Evolutionary conservation across 352 stramenopile genomes (phyloP), one percentile per base, ranked within the genome.

Genomic region (Phytophthora fragariaefolia): DNA sequence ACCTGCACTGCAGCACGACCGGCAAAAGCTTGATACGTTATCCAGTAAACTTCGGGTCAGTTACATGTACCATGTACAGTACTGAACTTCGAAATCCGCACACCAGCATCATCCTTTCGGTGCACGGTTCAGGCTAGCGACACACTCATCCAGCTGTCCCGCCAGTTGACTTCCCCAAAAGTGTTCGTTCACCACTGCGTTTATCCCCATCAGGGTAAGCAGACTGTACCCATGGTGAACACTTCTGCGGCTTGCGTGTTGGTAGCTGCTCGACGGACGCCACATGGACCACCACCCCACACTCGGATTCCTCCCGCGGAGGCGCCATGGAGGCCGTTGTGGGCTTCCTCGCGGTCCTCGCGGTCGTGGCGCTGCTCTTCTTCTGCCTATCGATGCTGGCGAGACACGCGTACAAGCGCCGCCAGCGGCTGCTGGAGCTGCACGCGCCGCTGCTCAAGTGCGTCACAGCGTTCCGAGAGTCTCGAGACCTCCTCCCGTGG

Each of bases 391-490:
- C 48, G 13, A 55, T 70, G 34, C 46, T 70, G 17, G 59, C 54
- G 4, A 62, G 60, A 24, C 59, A 51, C 34, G 66, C 60, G 8
- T 68, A 74, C 28, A 63, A 59, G 32, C 59, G 53, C 5, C 66
- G 66, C 28, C 60, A 66, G 40, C 47, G 47, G n/a, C 63, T 42
- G 4, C 43, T 70, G 53, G 67, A 71, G 67, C 62, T 72, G 20
- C 63, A 64, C 46, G 67, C 62, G 23, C 67, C 67, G 55, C 57
- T 75, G 67, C 67, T 75, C 36, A 47, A 68, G 67, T 75, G 54
- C 48, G 66, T 64, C 60, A 46, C 58, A 53, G 34, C 9, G 9
- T 34, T 43, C 12, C 30, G 7, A 45, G 17, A 12, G 17, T 17
- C 12, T 34, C 23, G 10, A 3, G 17, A 1, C 23, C 8, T 45